Evolutionary conservation across 2,329 filamentous ascomycete genomes (phyloP).

Genomic region (Venturia carpophila): DNA sequence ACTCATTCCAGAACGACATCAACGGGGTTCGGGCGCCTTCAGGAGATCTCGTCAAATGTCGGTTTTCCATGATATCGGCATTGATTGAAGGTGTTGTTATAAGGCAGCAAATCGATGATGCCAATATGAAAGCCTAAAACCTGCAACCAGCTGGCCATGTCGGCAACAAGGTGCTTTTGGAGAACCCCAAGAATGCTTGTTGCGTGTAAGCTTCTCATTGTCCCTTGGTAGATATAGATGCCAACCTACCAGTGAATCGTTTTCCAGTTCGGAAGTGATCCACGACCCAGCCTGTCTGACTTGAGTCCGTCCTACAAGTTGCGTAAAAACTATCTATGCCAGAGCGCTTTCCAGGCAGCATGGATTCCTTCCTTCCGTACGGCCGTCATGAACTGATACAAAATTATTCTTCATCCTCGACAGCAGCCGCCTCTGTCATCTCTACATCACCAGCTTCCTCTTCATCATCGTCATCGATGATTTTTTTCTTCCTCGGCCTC

Average conservation of each 20-base stretch:
- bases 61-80: no score
- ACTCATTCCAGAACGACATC: no score
- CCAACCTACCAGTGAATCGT: neutral
- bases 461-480: conserved; percentile 32
- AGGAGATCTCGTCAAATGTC: no score
- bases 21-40: no score
- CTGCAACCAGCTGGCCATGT: no score
- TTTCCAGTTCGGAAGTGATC: neutral
- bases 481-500: conserved; percentile 28
- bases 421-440: conserved; percentile 1
- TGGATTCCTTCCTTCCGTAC: neutral
- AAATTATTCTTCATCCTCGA: conserved; percentile 4
- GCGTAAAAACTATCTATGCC: neutral
- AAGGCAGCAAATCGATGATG: no score
- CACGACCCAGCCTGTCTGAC: neutral
- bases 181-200: no score
- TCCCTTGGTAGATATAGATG: neutral
- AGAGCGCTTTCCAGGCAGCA: neutral
- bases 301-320: neutral
- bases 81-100: no score
- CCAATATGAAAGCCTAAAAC: no score
- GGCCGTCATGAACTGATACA: neutral
- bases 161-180: no score
- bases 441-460: conserved; percentile 20
- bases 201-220: no score